phyloP scores from a whole-genome alignment of 192 early-diverging fungal genomes.

The Entrophospora sp. region DNA sequence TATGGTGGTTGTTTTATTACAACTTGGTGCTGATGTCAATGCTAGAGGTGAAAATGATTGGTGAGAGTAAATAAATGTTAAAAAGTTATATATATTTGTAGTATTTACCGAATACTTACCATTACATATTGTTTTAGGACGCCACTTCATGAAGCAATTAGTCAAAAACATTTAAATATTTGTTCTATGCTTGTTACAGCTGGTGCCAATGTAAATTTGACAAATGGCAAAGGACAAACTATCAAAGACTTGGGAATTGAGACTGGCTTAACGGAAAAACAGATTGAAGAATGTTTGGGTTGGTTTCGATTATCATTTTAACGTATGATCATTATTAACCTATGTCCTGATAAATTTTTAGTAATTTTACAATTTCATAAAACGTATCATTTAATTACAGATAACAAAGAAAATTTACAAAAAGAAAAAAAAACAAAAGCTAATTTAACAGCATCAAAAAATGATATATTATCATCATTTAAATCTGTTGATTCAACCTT shows the following conservation, averaged over 20 bases:
- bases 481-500: too few species aligned
- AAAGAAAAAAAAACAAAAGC: too few species aligned
- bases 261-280: background rate
- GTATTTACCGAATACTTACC: background rate
- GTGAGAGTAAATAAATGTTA: background rate
- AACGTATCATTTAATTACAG: too few species aligned
- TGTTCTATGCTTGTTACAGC: slow-evolving; percentile 24
- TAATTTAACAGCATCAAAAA: too few species aligned
- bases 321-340: too few species aligned
- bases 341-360: too few species aligned
- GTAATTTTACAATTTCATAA: too few species aligned
- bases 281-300: background rate
- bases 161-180: slow-evolving; percentile 26
- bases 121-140: slow-evolving; percentile 21
- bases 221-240: slow-evolving; percentile 21
- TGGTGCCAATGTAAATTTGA: slow-evolving; percentile 23
- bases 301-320: too few species aligned
- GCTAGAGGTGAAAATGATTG: slow-evolving; percentile 38
- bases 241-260: background rate
- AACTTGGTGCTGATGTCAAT: slow-evolving; percentile 51
- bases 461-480: too few species aligned
- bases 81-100: background rate
- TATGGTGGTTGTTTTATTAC: slow-evolving; percentile 42
- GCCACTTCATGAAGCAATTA: slow-evolving; percentile 31
- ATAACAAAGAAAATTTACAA: too few species aligned